phyloP scores from a whole-genome alignment of 352 stramenopile genomes.

The Elongisporangium undulatum region DNA sequence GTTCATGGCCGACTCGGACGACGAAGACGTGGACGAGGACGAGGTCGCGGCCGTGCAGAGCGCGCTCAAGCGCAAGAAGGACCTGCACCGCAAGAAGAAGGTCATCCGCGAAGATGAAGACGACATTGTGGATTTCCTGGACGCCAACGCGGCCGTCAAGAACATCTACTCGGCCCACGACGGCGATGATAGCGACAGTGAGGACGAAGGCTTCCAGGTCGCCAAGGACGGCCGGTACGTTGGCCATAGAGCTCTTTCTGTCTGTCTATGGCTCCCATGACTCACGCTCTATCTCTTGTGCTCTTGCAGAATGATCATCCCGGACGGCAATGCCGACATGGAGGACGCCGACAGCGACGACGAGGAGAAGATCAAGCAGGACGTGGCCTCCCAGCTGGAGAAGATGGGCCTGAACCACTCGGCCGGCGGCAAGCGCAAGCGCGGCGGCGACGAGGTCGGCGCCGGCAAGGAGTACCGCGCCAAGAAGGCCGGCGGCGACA shows the following conservation, averaged over 20 bases:
- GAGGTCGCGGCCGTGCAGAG: slow-evolving; percentile 80
- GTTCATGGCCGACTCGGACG: slow-evolving; percentile 79
- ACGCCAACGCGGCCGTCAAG: slow-evolving; percentile 87
- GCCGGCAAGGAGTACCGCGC: slow-evolving; percentile 91
- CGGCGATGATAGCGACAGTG: slow-evolving; percentile 57
- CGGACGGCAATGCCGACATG: slow-evolving; percentile 49
- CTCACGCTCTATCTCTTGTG: slow-evolving; percentile 1
- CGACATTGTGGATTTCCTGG: slow-evolving; percentile 92
- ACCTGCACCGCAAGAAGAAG: slow-evolving; percentile 72
- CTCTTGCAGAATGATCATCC: slow-evolving; percentile 67
- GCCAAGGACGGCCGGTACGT: slow-evolving; percentile 88
- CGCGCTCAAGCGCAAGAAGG: slow-evolving; percentile 76
- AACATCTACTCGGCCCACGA: slow-evolving; percentile 67
- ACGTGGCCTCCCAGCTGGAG: slow-evolving; percentile 75
- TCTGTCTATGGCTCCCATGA: neutral
- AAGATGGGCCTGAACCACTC: slow-evolving; percentile 74
- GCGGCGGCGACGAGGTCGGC: slow-evolving; percentile 47
- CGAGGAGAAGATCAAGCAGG: slow-evolving; percentile 79
- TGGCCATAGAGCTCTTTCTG: slow-evolving; percentile 12
- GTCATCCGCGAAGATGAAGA: slow-evolving; percentile 76
- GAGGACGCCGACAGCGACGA: slow-evolving; percentile 57
- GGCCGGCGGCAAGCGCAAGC: slow-evolving; percentile 42
- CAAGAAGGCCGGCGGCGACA: slow-evolving; percentile 95
- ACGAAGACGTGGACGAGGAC: slow-evolving; percentile 64
- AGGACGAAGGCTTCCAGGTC: slow-evolving; percentile 88